Evolutionary conservation across 1,284 basidiomycete genomes (phyloP).

Genomic region (Naganishia sp.): DNA sequence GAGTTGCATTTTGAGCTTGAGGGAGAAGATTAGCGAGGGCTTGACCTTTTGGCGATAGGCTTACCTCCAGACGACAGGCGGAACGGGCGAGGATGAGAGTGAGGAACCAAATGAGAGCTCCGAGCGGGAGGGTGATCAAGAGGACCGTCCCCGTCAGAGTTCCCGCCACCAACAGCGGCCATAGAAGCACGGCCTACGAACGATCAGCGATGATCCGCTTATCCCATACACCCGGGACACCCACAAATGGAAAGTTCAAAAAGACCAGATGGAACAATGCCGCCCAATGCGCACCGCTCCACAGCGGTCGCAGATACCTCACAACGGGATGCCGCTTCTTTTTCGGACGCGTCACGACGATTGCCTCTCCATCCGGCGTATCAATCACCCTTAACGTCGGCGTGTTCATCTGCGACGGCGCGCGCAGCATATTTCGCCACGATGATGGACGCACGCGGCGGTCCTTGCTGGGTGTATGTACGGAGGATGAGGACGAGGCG

Average conservation of each 20-base stretch:
- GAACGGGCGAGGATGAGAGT: conserved; percentile 51
- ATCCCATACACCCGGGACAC: conserved; percentile 26
- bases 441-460: conserved; percentile 27
- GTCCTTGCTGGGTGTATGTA: background rate
- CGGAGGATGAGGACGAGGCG: conserved; percentile 16
- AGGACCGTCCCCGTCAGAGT: conserved; percentile 51
- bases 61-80: conserved; percentile 46
- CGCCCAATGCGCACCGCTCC: conserved; percentile 42
- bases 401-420: conserved; percentile 30
- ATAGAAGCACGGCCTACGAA: conserved; percentile 46
- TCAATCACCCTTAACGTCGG: conserved; percentile 38
- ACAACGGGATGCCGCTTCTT: conserved; percentile 29
- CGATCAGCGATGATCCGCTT: background rate
- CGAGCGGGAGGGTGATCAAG: conserved; percentile 52
- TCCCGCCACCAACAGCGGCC: conserved; percentile 49
- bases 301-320: conserved; percentile 45
- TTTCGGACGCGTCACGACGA: conserved; percentile 32
- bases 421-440: conserved; percentile 30
- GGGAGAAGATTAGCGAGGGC: background rate
- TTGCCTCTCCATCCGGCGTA: conserved; percentile 33
- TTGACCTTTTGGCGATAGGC: background rate
- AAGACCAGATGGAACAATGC: conserved; percentile 45
- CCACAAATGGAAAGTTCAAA: conserved; percentile 52
- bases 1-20: conserved; percentile 47
- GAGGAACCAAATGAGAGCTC: conserved; percentile 51